Conservation (phyloP, 169 alveolate genomes). For the Cryptosporidium tyzzeri region DNA sequence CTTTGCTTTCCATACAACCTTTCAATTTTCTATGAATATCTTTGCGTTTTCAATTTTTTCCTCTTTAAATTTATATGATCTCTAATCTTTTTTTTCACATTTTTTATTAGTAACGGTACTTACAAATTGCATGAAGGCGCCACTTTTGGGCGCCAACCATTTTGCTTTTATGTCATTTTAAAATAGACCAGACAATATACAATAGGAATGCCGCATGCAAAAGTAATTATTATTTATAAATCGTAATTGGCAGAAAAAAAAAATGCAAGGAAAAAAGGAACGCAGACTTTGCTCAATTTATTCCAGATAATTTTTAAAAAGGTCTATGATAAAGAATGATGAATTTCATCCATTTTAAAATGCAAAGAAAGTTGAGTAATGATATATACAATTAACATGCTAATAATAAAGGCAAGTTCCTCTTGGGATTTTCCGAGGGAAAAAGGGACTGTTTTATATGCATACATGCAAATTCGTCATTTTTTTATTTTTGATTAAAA, state of each 20-base stretch:
- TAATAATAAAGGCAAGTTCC: not conserved
- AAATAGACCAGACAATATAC: not conserved
- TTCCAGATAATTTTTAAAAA: too few species aligned
- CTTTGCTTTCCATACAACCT: not conserved
- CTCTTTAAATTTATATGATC: constrained; percentile 20
- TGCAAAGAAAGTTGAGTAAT: not conserved
- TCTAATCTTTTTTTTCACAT: not conserved
- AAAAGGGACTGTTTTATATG: not conserved
- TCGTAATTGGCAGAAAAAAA: not conserved
- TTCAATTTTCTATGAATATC: not conserved
- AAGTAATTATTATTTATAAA: not conserved
- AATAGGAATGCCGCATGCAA: not conserved
- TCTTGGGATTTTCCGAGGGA: not conserved
- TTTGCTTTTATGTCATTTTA: not conserved
- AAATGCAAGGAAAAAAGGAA: too few species aligned
- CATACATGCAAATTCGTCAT: not conserved
- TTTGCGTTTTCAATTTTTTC: not conserved
- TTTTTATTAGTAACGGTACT: constrained; percentile 55
- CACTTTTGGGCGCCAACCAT: not conserved
- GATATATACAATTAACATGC: too few species aligned
- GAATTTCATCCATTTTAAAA: too few species aligned
- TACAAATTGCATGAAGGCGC: constrained; percentile 68
- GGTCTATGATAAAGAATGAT: too few species aligned
- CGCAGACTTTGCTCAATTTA: too few species aligned
- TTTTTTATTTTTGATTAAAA: not conserved